Evolutionary conservation across 495 filamentous ascomycete genomes (phyloP).

Genomic region (Aspergillus kassunensis): DNA sequence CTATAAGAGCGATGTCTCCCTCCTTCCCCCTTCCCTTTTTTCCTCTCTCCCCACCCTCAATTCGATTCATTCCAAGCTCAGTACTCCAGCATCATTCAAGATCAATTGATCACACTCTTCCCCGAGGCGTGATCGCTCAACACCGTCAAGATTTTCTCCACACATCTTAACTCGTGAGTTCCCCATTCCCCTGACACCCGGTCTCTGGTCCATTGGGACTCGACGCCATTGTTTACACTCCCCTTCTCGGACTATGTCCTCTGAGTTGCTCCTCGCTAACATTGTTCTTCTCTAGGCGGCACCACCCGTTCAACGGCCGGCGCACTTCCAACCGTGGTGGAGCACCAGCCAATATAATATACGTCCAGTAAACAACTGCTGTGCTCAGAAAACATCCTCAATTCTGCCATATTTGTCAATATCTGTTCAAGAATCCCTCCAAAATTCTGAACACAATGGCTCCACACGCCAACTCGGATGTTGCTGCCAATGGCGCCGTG

Average conservation of each 20-base stretch:
- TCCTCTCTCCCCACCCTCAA: constrained; percentile 5
- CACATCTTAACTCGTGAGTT: constrained; percentile 48
- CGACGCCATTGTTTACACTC: background rate
- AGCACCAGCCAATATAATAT: constrained; percentile 73
- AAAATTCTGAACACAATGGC: constrained; percentile 62
- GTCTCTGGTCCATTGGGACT: background rate
- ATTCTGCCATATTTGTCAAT: constrained; percentile 14
- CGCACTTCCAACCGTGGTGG: constrained; percentile 86
- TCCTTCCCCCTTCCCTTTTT: constrained; percentile 3
- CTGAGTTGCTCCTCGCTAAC: constrained; percentile 14
- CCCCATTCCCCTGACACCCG: background rate
- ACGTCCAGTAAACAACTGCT: constrained; percentile 49
- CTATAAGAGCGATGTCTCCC: constrained; percentile 13
- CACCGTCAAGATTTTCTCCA: constrained; percentile 50
- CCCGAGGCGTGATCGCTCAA: constrained; percentile 41
- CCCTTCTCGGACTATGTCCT: background rate
- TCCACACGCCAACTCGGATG: constrained; percentile 76
- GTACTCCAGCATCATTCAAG: constrained; percentile 4
- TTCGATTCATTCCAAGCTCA: constrained; percentile 6
- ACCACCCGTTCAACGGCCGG: constrained; percentile 97
- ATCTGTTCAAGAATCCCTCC: constrained; percentile 23
- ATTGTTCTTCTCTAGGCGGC: constrained; percentile 53
- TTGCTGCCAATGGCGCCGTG: constrained; percentile 59
- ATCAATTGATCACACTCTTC: constrained; percentile 35
- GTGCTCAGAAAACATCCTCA: constrained; percentile 15